phyloP scores from a whole-genome alignment of 441 rosid genomes.

The Pelargonium australe region DNA sequence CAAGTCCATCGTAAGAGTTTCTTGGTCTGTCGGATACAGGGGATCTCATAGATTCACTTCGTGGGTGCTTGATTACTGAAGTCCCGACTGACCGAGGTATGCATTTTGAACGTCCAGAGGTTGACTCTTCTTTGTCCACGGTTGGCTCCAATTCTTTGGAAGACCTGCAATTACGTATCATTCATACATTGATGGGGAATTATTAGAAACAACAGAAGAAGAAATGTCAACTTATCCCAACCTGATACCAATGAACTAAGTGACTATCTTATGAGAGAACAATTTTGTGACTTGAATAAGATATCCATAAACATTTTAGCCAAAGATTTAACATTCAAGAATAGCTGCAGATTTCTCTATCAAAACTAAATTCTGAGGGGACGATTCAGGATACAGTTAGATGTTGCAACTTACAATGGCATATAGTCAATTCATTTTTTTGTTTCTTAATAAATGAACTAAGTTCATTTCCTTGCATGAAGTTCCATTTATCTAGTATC shows the following conservation, averaged over 20 bases:
- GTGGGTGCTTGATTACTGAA: slow-evolving; percentile 51
- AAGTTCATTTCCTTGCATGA: not conserved
- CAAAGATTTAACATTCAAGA: not conserved
- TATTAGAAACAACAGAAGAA: not conserved
- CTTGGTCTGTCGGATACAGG: slow-evolving; percentile 54
- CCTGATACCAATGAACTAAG: too few species aligned
- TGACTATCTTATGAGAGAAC: not conserved
- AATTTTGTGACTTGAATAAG: not conserved
- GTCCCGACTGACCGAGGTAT: slow-evolving; percentile 51
- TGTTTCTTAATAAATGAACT: not conserved
- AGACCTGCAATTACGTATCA: slow-evolving; percentile 38
- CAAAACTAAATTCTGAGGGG: not conserved
- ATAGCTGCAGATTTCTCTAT: not conserved
- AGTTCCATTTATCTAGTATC: not conserved
- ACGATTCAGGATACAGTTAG: not conserved
- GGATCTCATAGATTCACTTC: slow-evolving; percentile 58
- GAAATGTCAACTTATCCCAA: not conserved
- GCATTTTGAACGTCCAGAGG: slow-evolving; percentile 51
- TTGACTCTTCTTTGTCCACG: slow-evolving; percentile 41
- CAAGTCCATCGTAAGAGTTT: slow-evolving; percentile 43
- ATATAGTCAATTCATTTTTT: not conserved
- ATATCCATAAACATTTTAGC: not conserved
- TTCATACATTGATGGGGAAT: not conserved
- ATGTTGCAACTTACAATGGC: not conserved
- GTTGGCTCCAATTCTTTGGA: slow-evolving; percentile 41